Conservation (phyloP, 73 alveolate genomes). For the Paramecium sonneborni region DNA sequence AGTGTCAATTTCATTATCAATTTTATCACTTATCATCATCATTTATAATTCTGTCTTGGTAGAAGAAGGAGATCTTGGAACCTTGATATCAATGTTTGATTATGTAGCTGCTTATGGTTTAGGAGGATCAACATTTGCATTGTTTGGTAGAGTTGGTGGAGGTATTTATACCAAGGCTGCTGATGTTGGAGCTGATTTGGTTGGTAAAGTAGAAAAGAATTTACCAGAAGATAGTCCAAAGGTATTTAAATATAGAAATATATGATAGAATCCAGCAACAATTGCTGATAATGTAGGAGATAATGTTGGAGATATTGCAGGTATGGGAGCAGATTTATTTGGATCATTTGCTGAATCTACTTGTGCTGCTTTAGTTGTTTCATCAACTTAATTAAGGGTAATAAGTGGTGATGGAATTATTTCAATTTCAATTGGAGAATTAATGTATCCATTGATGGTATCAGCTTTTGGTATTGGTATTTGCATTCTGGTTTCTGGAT, state of each 20-base stretch:
- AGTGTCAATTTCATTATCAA: slow-evolving; percentile 80
- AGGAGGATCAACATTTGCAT: slow-evolving; percentile 97
- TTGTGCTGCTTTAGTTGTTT: slow-evolving; percentile 92
- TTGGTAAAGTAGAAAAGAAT: slow-evolving; percentile 89
- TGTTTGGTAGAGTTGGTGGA: slow-evolving; percentile 99
- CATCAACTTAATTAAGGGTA: slow-evolving; percentile 72
- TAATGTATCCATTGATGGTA: slow-evolving; percentile 80
- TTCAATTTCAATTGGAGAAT: slow-evolving; percentile 54
- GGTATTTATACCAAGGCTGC: slow-evolving; percentile 97
- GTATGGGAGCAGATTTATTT: slow-evolving; percentile 93
- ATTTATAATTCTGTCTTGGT: slow-evolving; percentile 68
- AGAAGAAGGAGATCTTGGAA: slow-evolving; percentile 23
- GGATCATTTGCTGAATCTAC: slow-evolving; percentile 95
- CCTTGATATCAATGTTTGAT: slow-evolving; percentile 76
- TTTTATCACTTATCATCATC: slow-evolving; percentile 71
- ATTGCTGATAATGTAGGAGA: slow-evolving; percentile 92
- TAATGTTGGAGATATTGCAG: slow-evolving; percentile 90
- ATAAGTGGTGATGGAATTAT: background rate
- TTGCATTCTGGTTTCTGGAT: slow-evolving; percentile 61
- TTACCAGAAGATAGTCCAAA: slow-evolving; percentile 85
- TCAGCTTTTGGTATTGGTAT: slow-evolving; percentile 73
- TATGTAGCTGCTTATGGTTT: slow-evolving; percentile 94
- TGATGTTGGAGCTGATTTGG: slow-evolving; percentile 97
- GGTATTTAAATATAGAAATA: background rate
- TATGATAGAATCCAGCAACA: slow-evolving; percentile 82